Conservation (phyloP, 2,329 filamentous ascomycete genomes). For the Incumbomyces lentus region DNA sequence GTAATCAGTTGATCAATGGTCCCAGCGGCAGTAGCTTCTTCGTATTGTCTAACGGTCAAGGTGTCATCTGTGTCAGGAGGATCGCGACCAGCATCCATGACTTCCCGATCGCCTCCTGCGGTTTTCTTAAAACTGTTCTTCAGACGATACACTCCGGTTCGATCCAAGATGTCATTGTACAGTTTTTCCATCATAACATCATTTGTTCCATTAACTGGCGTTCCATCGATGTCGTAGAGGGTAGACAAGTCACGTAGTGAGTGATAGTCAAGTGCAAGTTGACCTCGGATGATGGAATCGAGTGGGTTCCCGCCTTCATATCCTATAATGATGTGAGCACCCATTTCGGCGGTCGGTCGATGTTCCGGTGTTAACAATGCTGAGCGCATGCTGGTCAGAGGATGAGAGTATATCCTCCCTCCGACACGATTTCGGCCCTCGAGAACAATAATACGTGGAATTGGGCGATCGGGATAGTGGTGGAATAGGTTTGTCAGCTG, state of each 20-base stretch:
- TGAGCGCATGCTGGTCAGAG: constrained; percentile 49
- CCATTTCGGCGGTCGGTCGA: constrained; percentile 82
- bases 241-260: constrained; percentile 69
- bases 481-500: constrained; percentile 78
- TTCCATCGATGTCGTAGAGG: constrained; percentile 62
- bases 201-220: constrained; percentile 61
- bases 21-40: constrained; percentile 57
- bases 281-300: constrained; percentile 80
- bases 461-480: constrained; percentile 63
- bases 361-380: constrained; percentile 43
- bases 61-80: constrained; percentile 59
- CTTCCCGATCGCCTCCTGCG: constrained; percentile 69
- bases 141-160: constrained; percentile 81
- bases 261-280: constrained; percentile 80
- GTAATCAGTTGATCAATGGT: constrained; percentile 34
- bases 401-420: constrained; percentile 84
- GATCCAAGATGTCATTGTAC: constrained; percentile 89
- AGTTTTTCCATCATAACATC: constrained; percentile 81
- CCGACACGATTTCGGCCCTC: constrained; percentile 83
- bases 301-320: constrained; percentile 93
- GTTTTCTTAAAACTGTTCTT: constrained; percentile 59
- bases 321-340: constrained; percentile 94
- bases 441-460: constrained; percentile 66
- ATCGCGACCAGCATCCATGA: constrained; percentile 77
- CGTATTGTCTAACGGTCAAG: constrained; percentile 61